Base-by-base conservation (phyloP, 768 basidiomycete genomes). In the Saitozyma sp. region DNA sequence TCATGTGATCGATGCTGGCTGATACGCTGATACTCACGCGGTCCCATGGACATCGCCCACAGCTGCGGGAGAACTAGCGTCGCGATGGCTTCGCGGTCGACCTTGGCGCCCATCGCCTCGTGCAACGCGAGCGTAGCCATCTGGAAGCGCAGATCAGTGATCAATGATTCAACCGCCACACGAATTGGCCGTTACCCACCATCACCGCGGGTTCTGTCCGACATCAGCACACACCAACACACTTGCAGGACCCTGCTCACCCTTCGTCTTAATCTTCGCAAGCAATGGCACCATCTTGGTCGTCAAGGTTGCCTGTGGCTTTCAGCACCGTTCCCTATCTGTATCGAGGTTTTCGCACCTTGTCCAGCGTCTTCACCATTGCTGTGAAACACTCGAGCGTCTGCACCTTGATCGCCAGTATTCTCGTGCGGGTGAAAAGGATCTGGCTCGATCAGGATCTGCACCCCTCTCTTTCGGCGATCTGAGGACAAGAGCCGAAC, bases 31-130 rank as follows among this genome's bases (percentile, higher is more conserved):
- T 3, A 84, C 89, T 71, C 74, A 92, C 91, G 77, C 58, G 94
- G 94, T 29, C 92, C 94, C 82, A 98, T 95, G 3, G 90, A 93
- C 93, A 99, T 97, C 3, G 89, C 83, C 96, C 96, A 99, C 37
- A 94, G 80, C 77, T 95, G 92, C 9, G 92, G 92, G 11, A 95
- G 82, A 39, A 95, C 90, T 49, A 92, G 83, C 0, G 89, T 90
- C 2, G 91, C 91, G 10, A 92, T 90, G 9, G 93, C 91, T 79
- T 94, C 92, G 53, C 92, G 85, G 69, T 96, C 94, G 1, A 97
- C 88, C 76, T 95, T 96, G 68, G 87, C 84, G 9, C 94, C 93
- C 94, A 96, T 97, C 0, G 91, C 91, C 78, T 94, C 93, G 80
- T 97, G 94, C 0, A 97, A 92, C 19, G 85, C 85, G 49, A 92